Base-by-base conservation (phyloP, 108 stramenopile genomes). In the Cyclotella atomus region DNA sequence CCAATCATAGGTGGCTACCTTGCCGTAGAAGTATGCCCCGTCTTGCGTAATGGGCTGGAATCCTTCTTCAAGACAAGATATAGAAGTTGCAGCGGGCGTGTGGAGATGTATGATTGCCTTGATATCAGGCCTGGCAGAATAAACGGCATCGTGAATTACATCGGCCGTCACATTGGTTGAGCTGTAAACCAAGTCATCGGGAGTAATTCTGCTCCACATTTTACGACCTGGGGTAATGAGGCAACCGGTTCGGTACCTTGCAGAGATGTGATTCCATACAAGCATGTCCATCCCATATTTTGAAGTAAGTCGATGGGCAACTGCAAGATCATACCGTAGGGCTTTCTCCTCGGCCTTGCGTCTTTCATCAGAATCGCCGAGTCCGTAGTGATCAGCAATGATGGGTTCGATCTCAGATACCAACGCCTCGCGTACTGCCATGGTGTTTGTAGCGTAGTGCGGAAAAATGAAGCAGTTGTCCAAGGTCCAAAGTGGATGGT, bases 191-290 rank as follows among this genome's bases (percentile, higher is more conserved):
- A 89, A 68, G 60, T 89, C 88, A 45, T 77, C 64, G 15, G 88
- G 88, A n/a, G 36, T 65, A 38, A 89, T 87, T 5, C 72, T 50
- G 17, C 70, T 64, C 54, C 71, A 89, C 84, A 85, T 79, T 24
- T 49, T 62, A 2, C 79, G 59, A 12, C 88, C 88, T 1, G 86
- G 88, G 30, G 88, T 89, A 21, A 89, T 87, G 21, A 89, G 65
- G 34, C 72, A 83, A 1, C 88, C 88, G 46, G 47, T 52, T 0
- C 68, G 70, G 49, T 83, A 71, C 1, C 71, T 70, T 10, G 73
- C 88, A 9, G 88, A 89, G 47, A 89, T 85, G 65, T 89, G 88
- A 49, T 89, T 89, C 88, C 88, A 89, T 7, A 89, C 88, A 20
- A 89, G 79, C 79, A 75, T 73, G 57, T 89, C 88, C 86, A 89